Percentiles rank a stretch among this genome's conserved stretches.
phyloP scores from a whole-genome alignment of 2,329 filamentous ascomycete genomes.

The Diaporthe vaccinii region DNA sequence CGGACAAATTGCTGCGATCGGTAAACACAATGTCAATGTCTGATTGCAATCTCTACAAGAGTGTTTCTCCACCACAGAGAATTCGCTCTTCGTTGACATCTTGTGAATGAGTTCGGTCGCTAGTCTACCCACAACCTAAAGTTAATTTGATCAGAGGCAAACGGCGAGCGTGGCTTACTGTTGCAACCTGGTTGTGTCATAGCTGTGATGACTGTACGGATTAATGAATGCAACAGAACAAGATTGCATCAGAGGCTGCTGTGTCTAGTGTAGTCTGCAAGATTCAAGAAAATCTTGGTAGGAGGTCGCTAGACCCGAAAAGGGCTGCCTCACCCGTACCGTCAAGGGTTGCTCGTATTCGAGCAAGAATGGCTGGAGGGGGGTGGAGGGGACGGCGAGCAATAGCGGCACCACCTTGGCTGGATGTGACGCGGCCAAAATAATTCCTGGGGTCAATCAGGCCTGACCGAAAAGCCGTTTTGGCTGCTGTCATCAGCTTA shows the following conservation, averaged over 20 bases:
- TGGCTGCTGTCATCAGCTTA: constrained; percentile 3
- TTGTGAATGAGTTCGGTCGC: background rate
- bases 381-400: no score
- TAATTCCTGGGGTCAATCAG: background rate
- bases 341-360: constrained; percentile 29
- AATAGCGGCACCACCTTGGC: constrained; percentile 1
- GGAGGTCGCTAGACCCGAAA: background rate
- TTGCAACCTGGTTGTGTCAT: background rate
- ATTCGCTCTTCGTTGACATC: background rate
- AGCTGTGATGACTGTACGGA: background rate
- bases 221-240: background rate
- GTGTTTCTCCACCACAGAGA: background rate
- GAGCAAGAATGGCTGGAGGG: constrained; percentile 10
- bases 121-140: background rate
- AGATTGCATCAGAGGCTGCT: constrained; percentile 9
- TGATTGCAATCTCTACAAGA: background rate
- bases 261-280: background rate
- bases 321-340: constrained; percentile 2
- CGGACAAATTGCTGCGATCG: background rate
- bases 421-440: constrained; percentile 6
- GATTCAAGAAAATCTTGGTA: constrained; percentile 14
- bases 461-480: background rate
- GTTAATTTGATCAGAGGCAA: constrained; percentile 5
- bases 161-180: background rate
- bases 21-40: background rate